Evolutionary conservation across 2,329 filamentous ascomycete species (phyloP).

Genomic region (Penicillium digitatum): DNA sequence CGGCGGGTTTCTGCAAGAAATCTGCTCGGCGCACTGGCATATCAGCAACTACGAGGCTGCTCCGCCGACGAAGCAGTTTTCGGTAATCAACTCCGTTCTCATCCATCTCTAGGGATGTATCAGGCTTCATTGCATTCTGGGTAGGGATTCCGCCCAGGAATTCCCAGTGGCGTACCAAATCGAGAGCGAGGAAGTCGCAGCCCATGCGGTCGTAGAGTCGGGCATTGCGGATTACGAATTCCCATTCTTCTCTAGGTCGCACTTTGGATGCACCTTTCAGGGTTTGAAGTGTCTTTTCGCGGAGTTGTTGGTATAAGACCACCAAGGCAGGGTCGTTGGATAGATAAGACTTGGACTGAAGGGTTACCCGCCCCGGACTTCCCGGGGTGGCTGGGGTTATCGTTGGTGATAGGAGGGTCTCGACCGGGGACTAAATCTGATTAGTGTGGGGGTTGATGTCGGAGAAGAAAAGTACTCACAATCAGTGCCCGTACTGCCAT

Average conservation of each 20-base stretch:
- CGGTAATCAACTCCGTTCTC: constrained; percentile 55
- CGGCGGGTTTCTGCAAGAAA: constrained; percentile 38
- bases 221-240: constrained; percentile 82
- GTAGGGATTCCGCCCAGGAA: constrained; percentile 29
- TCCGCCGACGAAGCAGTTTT: constrained; percentile 65
- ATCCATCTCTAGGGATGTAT: constrained; percentile 22
- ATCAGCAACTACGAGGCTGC: constrained; percentile 77
- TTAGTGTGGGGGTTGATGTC: background rate
- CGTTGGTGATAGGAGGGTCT: constrained; percentile 56
- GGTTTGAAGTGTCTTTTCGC: constrained; percentile 76
- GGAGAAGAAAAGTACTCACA: constrained; percentile 48
- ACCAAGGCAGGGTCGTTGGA: constrained; percentile 88
- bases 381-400: constrained; percentile 51
- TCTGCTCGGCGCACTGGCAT: constrained; percentile 43
- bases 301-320: constrained; percentile 79
- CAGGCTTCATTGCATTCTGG: constrained; percentile 37
- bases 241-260: constrained; percentile 74
- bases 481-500: constrained; percentile 81
- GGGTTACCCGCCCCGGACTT: constrained; percentile 54
- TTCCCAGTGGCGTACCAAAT: constrained; percentile 61
- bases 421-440: constrained; percentile 64
- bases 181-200: constrained; percentile 82
- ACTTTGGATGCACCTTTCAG: constrained; percentile 80
- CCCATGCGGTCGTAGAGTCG: constrained; percentile 86
- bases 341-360: constrained; percentile 73